phyloP scores from a whole-genome alignment of 2,329 filamentous ascomycete genomes.

The Alternaria gansuensis region DNA sequence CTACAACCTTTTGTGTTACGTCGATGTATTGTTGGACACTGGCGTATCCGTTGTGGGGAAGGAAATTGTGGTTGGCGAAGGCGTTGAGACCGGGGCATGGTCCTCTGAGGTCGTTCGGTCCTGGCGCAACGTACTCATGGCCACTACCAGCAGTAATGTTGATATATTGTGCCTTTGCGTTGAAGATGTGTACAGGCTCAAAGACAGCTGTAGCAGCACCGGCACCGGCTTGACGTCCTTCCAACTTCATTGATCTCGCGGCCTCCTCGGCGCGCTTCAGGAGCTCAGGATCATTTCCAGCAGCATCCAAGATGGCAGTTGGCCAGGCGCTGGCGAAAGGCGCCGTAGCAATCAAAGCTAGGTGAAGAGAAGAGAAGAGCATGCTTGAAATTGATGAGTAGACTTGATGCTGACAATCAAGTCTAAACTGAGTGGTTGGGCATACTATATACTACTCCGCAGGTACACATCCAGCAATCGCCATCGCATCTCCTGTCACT shows the following conservation, averaged over 20 bases:
- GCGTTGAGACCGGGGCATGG: slow-evolving; percentile 40
- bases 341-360: slow-evolving; percentile 21
- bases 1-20: slow-evolving; percentile 31
- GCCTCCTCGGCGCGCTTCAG: slow-evolving; percentile 31
- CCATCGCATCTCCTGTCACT: background rate
- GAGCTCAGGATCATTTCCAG: slow-evolving; percentile 29
- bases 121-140: slow-evolving; percentile 39
- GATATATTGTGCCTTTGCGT: slow-evolving; percentile 29
- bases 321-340: slow-evolving; percentile 33
- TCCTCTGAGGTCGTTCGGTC: slow-evolving; percentile 34
- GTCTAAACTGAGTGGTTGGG: slow-evolving; percentile 1
- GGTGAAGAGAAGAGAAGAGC: slow-evolving; percentile 24
- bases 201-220: slow-evolving; percentile 33
- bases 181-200: slow-evolving; percentile 35
- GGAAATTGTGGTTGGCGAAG: slow-evolving; percentile 38
- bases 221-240: slow-evolving; percentile 29
- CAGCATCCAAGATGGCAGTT: slow-evolving; percentile 34
- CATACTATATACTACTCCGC: slow-evolving; percentile 5
- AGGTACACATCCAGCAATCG: background rate
- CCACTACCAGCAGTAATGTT: slow-evolving; percentile 32
- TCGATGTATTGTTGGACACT: slow-evolving; percentile 35
- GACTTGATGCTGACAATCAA: background rate
- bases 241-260: slow-evolving; percentile 18
- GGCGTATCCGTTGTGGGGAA: slow-evolving; percentile 36
- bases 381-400: slow-evolving; percentile 19